Percentiles rank a stretch among this genome's conserved stretches.
phyloP scores from a whole-genome alignment of 1,139 yeast genomes.

The Magnusiomyces tetraspermus region DNA sequence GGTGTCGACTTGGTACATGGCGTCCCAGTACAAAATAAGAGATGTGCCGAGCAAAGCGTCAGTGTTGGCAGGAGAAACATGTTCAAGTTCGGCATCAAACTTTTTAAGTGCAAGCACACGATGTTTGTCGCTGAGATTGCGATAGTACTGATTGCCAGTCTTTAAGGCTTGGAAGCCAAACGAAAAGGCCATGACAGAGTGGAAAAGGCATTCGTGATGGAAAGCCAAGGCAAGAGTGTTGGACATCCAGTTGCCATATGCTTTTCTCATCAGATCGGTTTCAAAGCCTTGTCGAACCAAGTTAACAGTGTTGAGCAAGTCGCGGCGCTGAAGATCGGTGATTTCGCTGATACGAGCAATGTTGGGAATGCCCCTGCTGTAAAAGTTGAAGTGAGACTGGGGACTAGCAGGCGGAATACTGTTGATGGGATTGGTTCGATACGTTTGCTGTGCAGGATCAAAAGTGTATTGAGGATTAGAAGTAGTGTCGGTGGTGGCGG shows the following conservation, averaged over 20 bases:
- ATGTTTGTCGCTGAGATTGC: constrained; percentile 23
- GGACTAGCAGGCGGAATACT: not conserved
- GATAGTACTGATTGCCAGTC: constrained; percentile 18
- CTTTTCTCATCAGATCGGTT: constrained; percentile 25
- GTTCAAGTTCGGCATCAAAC: constrained; percentile 22
- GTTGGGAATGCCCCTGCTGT: constrained; percentile 1
- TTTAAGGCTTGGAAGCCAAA: constrained; percentile 23
- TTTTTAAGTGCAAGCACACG: constrained; percentile 26
- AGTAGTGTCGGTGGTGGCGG: not conserved
- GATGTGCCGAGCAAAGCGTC: constrained; percentile 27
- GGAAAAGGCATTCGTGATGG: constrained; percentile 25
- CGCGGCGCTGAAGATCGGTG: constrained; percentile 10
- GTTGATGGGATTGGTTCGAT: not conserved
- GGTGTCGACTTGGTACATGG: constrained; percentile 27
- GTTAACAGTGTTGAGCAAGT: constrained; percentile 7
- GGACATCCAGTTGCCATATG: constrained; percentile 26
- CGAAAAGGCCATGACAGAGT: constrained; percentile 28
- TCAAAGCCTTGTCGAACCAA: constrained; percentile 25
- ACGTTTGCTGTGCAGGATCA: not conserved
- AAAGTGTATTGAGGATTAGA: constrained; percentile 2
- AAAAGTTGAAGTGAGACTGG: not conserved
- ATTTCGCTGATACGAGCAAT: constrained; percentile 4
- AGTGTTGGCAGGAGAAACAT: constrained; percentile 19
- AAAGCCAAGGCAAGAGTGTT: constrained; percentile 21
- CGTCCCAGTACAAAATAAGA: constrained; percentile 29